Percentiles rank a stretch among this genome's conserved stretches.
These are phyloP conservation scores for Tetratostichococcus sp. DNA, from an alignment of 139 green algal genomes.

Conservation along the genomic window DNA sequence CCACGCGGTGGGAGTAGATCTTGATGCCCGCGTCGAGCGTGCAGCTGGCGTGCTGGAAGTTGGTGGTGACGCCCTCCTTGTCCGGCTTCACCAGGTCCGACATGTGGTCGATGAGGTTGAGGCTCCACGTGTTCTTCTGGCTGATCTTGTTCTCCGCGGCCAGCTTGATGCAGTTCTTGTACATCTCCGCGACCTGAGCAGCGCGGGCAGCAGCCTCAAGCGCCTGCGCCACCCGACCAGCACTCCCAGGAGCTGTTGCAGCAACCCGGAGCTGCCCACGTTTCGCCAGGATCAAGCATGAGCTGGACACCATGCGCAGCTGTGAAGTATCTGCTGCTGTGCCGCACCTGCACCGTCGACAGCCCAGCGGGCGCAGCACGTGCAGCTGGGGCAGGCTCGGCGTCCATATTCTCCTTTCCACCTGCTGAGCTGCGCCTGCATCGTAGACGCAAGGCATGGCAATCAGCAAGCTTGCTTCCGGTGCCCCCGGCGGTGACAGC, in stretches of 20 bases:
- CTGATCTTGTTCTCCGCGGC: constrained; percentile 73
- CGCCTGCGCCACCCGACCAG: not conserved
- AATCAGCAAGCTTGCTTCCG: no score
- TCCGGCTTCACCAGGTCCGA: constrained; percentile 30
- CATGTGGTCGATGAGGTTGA: constrained; percentile 85
- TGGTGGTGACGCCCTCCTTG: constrained; percentile 51
- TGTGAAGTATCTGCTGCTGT: no score
- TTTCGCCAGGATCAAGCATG: no score
- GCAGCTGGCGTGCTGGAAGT: constrained; percentile 82
- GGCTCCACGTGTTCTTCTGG: constrained; percentile 74
- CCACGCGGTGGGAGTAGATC: constrained; percentile 86
- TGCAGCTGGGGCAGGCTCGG: not conserved
- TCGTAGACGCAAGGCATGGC: not conserved
- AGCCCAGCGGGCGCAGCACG: not conserved
- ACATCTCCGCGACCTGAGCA: constrained; percentile 37
- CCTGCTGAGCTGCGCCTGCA: not conserved
- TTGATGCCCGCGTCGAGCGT: constrained; percentile 88
- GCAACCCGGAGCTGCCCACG: no score
- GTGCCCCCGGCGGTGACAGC: no score
- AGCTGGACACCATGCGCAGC: no score
- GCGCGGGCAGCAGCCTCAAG: not conserved
- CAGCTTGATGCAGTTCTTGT: constrained; percentile 78
- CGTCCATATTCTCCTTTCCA: not conserved
- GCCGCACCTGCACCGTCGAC: not conserved
- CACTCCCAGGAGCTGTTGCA: no score